Evolutionary conservation across 1,139 yeast species (phyloP).

Genomic region (Spathaspora sp.): DNA sequence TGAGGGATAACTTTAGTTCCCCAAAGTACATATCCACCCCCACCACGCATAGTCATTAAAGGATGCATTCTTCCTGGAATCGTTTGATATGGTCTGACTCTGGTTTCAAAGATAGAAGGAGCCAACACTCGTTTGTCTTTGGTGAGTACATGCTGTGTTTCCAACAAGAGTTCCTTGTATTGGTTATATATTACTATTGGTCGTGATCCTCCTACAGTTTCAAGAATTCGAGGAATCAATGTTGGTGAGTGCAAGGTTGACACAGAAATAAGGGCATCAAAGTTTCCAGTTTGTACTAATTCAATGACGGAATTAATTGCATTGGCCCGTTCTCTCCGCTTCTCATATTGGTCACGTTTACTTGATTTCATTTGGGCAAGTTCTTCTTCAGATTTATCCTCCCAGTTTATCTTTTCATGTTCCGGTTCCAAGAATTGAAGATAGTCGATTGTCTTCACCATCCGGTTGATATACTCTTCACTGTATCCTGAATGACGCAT

Average conservation of each 20-base stretch:
- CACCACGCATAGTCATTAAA: constrained; percentile 87
- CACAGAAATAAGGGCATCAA: constrained; percentile 77
- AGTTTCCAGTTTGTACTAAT: constrained; percentile 49
- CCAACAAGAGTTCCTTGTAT: constrained; percentile 74
- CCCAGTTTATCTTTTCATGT: constrained; percentile 54
- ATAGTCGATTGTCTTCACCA: constrained; percentile 72
- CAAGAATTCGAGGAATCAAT: constrained; percentile 60
- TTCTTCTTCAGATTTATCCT: constrained; percentile 51
- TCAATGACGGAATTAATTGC: constrained; percentile 56
- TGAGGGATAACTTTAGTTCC: constrained; percentile 81
- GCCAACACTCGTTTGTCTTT: constrained; percentile 73
- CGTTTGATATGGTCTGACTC: constrained; percentile 87
- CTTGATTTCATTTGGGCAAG: constrained; percentile 55
- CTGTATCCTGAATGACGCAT: constrained; percentile 66
- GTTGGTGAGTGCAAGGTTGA: constrained; percentile 71
- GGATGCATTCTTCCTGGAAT: constrained; percentile 95
- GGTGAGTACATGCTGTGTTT: constrained; percentile 65
- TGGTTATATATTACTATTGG: constrained; percentile 83
- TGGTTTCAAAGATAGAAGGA: constrained; percentile 78
- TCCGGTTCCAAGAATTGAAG: constrained; percentile 82
- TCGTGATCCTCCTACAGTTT: constrained; percentile 79
- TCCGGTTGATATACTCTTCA: constrained; percentile 47
- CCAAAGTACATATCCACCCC: constrained; percentile 84
- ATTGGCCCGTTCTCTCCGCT: constrained; percentile 59
- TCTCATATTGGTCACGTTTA: constrained; percentile 65